Conservation (phyloP, 805 yeast species). For the Kluyveromyces siamensis region DNA sequence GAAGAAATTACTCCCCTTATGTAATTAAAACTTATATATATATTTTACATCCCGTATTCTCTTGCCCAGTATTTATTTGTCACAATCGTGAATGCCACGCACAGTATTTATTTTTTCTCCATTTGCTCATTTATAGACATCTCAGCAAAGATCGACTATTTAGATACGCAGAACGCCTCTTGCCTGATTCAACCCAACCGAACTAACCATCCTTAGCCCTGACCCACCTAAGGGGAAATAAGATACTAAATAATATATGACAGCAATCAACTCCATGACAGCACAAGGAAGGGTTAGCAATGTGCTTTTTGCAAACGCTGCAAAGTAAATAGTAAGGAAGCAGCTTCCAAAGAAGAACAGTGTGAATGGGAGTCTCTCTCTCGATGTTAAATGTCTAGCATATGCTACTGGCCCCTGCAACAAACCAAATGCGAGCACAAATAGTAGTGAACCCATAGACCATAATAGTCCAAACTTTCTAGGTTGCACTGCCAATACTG, state of each 20-base stretch:
- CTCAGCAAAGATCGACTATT: neutral
- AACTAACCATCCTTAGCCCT: slow-evolving; percentile 49
- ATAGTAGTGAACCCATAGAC: slow-evolving; percentile 84
- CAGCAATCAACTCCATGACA: slow-evolving; percentile 70
- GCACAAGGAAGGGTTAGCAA: slow-evolving; percentile 70
- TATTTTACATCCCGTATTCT: neutral
- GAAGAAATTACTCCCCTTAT: slow-evolving; percentile 19
- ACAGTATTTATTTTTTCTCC: too few species aligned
- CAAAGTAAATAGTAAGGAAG: slow-evolving; percentile 65
- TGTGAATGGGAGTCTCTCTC: slow-evolving; percentile 73
- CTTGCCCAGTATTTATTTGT: neutral
- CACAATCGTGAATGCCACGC: too few species aligned
- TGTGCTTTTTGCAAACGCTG: slow-evolving; percentile 59
- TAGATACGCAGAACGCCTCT: slow-evolving; percentile 29
- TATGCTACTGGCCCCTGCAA: slow-evolving; percentile 89
- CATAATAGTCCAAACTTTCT: slow-evolving; percentile 84
- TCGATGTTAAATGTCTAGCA: slow-evolving; percentile 60
- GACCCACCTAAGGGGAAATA: slow-evolving; percentile 95
- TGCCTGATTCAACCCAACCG: slow-evolving; percentile 51
- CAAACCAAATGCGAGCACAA: slow-evolving; percentile 82
- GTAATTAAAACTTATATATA: slow-evolving; percentile 7
- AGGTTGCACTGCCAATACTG: slow-evolving; percentile 82
- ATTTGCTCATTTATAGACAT: too few species aligned
- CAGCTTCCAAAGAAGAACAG: slow-evolving; percentile 74
- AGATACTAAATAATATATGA: slow-evolving; percentile 81